A percentile compares a stretch with the other conserved stretches of the same genome.
phyloP scores from a whole-genome alignment of 495 filamentous ascomycete genomes.

The Poronia punctata region DNA sequence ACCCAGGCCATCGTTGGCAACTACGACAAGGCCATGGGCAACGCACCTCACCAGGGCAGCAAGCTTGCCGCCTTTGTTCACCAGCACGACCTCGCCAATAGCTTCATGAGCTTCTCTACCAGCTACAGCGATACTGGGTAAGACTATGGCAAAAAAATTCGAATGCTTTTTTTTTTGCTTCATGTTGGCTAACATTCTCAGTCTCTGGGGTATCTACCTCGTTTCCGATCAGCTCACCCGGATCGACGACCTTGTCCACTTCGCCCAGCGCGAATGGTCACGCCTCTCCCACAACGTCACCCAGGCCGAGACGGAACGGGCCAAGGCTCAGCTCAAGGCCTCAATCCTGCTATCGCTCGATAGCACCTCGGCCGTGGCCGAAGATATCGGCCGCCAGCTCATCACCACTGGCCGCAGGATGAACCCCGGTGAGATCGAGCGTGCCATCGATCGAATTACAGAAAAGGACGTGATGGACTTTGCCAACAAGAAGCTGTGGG shows the following conservation, averaged over 20 bases:
- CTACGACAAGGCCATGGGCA: conserved; percentile 98
- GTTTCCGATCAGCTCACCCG: conserved; percentile 80
- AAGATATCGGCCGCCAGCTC: conserved; percentile 98
- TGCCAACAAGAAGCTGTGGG: conserved; percentile 85
- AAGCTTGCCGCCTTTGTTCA: conserved; percentile 91
- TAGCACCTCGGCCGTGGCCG: conserved; percentile 91
- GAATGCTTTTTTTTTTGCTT: background rate
- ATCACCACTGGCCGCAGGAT: conserved; percentile 92
- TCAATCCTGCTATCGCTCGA: conserved; percentile 94
- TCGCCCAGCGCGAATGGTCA: conserved; percentile 96
- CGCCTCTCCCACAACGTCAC: conserved; percentile 80
- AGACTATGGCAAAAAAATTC: conserved; percentile 19
- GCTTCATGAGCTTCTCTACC: conserved; percentile 99
- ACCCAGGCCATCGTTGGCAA: conserved; percentile 98
- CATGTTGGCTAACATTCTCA: conserved; percentile 30
- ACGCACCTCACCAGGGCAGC: conserved; percentile 91
- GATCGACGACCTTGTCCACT: conserved; percentile 94
- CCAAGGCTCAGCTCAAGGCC: conserved; percentile 98
- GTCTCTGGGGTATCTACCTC: conserved; percentile 99
- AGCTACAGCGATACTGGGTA: conserved; percentile 99
- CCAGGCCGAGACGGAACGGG: conserved; percentile 89
- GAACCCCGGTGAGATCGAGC: conserved; percentile 89
- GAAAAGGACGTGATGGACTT: conserved; percentile 97
- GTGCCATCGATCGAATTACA: conserved; percentile 75
- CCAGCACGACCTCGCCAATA: conserved; percentile 91